Conservation (phyloP, 331 rosid species). For the Stylosanthes scabra region DNA sequence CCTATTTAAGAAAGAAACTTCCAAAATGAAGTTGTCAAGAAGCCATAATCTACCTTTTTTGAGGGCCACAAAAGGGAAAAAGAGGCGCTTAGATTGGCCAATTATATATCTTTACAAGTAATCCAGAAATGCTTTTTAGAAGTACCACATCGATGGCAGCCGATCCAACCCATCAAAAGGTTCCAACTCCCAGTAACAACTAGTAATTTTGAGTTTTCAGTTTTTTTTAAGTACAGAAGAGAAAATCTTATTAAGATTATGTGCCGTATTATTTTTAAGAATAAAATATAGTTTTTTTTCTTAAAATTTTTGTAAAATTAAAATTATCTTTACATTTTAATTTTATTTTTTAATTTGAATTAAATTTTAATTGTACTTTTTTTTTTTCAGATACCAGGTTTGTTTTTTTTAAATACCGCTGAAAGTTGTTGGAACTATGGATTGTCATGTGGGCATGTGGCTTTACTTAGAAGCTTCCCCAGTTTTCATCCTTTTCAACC, state of each 20-base stretch:
- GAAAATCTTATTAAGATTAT: too few species aligned
- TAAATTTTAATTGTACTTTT: too few species aligned
- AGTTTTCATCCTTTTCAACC: constrained; percentile 26
- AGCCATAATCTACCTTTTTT: constrained; percentile 4
- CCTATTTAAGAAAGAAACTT: neutral
- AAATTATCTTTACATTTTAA: too few species aligned
- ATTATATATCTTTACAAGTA: neutral
- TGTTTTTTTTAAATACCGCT: neutral
- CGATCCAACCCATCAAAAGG: constrained; percentile 8
- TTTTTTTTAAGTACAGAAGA: too few species aligned
- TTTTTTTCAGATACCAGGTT: too few species aligned
- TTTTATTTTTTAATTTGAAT: too few species aligned
- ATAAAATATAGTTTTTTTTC: too few species aligned
- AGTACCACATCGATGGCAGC: neutral
- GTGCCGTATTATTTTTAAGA: too few species aligned
- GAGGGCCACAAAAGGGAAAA: neutral
- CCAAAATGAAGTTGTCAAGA: constrained; percentile 13
- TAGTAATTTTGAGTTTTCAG: too few species aligned
- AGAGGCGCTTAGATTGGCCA: neutral
- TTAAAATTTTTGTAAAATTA: too few species aligned
- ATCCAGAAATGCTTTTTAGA: neutral
- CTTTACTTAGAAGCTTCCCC: constrained; percentile 37
- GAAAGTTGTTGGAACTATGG: too few species aligned
- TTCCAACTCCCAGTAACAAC: neutral
- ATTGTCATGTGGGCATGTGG: neutral